These are phyloP conservation scores for Verticillium alfalfae DNA, from an alignment of 2,329 filamentous ascomycete genomes.

Conservation along the genomic window DNA sequence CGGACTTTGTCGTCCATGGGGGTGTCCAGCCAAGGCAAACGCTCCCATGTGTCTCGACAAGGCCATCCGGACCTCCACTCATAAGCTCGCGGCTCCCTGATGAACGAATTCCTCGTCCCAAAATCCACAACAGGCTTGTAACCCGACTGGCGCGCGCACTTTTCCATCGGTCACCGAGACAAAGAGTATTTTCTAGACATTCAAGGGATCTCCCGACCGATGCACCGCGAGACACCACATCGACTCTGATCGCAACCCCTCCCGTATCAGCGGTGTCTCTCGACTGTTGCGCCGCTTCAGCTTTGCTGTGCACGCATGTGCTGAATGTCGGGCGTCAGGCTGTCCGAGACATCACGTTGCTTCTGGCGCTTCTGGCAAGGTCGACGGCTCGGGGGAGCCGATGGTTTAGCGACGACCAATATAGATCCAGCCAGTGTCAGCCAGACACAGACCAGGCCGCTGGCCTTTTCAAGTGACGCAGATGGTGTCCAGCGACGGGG, in stretches of 20 bases:
- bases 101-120: not conserved
- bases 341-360: not conserved
- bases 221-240: not conserved
- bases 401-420: not conserved
- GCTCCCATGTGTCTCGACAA: not conserved
- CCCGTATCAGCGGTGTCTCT: not conserved
- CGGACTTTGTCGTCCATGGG: too few species aligned
- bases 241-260: not conserved
- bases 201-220: not conserved
- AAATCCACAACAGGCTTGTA: not conserved
- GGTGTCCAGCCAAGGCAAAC: not conserved
- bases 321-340: not conserved
- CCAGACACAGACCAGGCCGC: not conserved
- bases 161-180: not conserved
- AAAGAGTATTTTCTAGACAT: not conserved
- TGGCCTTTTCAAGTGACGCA: not conserved
- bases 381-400: not conserved
- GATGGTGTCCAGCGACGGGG: not conserved
- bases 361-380: not conserved
- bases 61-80: not conserved
- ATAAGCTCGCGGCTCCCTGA: not conserved
- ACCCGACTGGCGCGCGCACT: not conserved
- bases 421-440: not conserved
- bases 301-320: not conserved
- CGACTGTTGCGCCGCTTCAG: not conserved